phyloP scores from a whole-genome alignment of 768 basidiomycete genomes.

The Thelephora ganbajun region DNA sequence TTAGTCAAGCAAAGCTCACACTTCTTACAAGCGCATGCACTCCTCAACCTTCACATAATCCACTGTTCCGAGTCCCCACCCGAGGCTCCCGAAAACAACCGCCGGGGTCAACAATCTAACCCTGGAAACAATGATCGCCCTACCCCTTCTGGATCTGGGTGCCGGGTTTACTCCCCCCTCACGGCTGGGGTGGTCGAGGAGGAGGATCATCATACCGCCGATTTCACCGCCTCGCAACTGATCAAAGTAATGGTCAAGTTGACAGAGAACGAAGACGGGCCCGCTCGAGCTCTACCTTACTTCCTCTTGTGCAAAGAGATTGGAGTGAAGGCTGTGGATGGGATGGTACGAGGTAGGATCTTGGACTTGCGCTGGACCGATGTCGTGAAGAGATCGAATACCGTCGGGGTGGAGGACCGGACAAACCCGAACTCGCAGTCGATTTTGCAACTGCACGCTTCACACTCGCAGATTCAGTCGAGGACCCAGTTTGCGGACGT shows the following conservation, averaged over 20 bases:
- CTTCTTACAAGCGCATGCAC: conserved; percentile 73
- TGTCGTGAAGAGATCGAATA: background rate
- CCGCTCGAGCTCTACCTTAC: conserved; percentile 52
- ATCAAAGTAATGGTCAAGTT: conserved; percentile 73
- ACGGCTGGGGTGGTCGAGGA: conserved; percentile 9
- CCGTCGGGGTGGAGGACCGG: background rate
- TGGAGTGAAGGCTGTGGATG: conserved; percentile 75
- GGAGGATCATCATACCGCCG: conserved; percentile 26
- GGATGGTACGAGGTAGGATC: conserved; percentile 68
- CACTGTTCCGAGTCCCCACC: conserved; percentile 55
- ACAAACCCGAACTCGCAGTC: too few relatives aligned
- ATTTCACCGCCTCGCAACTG: conserved; percentile 69
- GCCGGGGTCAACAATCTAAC: conserved; percentile 4
- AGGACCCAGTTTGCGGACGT: too few relatives aligned
- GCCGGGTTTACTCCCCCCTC: conserved; percentile 25
- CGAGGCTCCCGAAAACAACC: conserved; percentile 12
- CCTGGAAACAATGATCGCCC: conserved; percentile 7
- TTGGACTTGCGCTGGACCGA: conserved; percentile 66
- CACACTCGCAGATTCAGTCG: too few relatives aligned
- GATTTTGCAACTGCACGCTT: too few relatives aligned
- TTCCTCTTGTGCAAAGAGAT: conserved; percentile 73
- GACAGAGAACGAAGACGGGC: conserved; percentile 32
- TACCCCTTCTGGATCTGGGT: conserved; percentile 14
- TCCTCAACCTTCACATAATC: conserved; percentile 79
- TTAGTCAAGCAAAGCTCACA: conserved; percentile 69